phyloP scores from a whole-genome alignment of 768 basidiomycete species.

The Pulveroboletus sp. region DNA sequence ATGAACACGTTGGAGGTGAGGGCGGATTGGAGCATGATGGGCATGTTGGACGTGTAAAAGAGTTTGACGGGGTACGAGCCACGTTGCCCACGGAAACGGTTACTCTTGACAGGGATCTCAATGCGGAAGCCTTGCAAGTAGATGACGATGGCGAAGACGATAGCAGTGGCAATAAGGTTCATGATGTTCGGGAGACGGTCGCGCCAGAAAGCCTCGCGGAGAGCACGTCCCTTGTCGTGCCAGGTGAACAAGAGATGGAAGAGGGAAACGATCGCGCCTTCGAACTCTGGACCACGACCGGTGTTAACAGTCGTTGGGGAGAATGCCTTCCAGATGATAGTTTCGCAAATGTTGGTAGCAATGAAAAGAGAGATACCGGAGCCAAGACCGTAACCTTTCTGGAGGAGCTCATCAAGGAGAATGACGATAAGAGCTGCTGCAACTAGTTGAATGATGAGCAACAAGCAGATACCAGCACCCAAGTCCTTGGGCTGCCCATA shows the following conservation, averaged over 20 bases:
- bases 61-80: conserved; percentile 96
- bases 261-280: conserved; percentile 91
- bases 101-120: conserved; percentile 97
- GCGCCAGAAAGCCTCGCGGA: conserved; percentile 97
- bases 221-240: conserved; percentile 96
- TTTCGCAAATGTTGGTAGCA: conserved; percentile 99
- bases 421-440: conserved; percentile 95
- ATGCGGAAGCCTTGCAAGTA: conserved; percentile 99
- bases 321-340: conserved; percentile 99
- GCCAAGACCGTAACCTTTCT: conserved; percentile 98
- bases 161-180: conserved; percentile 90
- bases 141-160: conserved; percentile 92
- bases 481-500: conserved; percentile 92
- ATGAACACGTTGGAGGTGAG: conserved; percentile 94
- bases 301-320: conserved; percentile 98
- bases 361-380: conserved; percentile 99
- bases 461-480: conserved; percentile 94
- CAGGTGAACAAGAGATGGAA: conserved; percentile 98
- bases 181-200: conserved; percentile 96
- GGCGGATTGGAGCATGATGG: conserved; percentile 97
- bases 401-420: conserved; percentile 96
- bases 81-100: conserved; percentile 93
- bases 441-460: conserved; percentile 94
- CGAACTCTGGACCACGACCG: conserved; percentile 96
- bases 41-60: conserved; percentile 99